Evolutionary conservation across 2,329 filamentous ascomycete genomes (phyloP).

Genomic region (Fusarium tjaetaba): DNA sequence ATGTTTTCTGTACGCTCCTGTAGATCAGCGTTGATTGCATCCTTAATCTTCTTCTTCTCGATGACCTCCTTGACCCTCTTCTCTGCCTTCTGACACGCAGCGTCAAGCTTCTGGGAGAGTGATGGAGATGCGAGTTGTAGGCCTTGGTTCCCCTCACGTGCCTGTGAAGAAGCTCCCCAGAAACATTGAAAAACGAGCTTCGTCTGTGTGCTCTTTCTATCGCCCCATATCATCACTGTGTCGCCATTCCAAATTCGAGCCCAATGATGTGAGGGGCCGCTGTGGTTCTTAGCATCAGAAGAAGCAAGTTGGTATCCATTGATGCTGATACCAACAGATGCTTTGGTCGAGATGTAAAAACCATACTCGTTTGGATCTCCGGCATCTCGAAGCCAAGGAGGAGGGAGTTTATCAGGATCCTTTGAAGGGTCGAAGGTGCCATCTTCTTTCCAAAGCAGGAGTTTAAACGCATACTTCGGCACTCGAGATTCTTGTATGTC

Average conservation of each 20-base stretch:
- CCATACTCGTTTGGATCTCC: constrained; percentile 65
- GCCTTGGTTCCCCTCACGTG: constrained; percentile 46
- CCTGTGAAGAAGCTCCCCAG: constrained; percentile 64
- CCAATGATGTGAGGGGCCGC: constrained; percentile 67
- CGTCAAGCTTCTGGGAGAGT: constrained; percentile 59
- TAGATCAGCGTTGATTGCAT: constrained; percentile 58
- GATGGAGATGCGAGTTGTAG: constrained; percentile 51
- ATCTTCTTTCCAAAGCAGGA: constrained; percentile 77
- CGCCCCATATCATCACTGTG: constrained; percentile 74
- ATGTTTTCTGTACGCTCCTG: constrained; percentile 54
- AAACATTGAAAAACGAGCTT: constrained; percentile 63
- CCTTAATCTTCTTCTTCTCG: constrained; percentile 54
- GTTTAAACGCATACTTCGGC: constrained; percentile 82
- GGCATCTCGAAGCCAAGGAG: constrained; percentile 50
- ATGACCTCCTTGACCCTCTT: constrained; percentile 53
- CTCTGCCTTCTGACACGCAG: constrained; percentile 58
- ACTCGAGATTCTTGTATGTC: constrained; percentile 73
- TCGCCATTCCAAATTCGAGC: constrained; percentile 81
- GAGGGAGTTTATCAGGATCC: constrained; percentile 65
- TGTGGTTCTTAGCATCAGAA: constrained; percentile 62
- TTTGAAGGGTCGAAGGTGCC: constrained; percentile 70
- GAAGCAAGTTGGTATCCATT: constrained; percentile 75
- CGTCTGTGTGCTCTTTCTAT: constrained; percentile 53
- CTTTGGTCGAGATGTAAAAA: constrained; percentile 83
- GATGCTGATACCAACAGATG: constrained; percentile 77